Base-by-base conservation (phyloP, 2,329 filamentous ascomycete species). In the Exutisphaerella laricina region DNA sequence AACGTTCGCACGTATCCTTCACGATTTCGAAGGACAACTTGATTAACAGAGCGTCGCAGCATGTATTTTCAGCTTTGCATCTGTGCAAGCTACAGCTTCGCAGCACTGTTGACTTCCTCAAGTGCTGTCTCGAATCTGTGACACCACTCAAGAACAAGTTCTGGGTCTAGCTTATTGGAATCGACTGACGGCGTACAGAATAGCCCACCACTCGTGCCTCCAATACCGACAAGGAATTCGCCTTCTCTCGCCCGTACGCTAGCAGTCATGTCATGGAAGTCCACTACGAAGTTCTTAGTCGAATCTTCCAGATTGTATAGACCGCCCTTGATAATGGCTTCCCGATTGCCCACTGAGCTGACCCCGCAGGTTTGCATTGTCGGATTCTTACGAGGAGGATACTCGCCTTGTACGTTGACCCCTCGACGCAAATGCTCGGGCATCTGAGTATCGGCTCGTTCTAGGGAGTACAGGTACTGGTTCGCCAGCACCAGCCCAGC, bases 161-260 rank as follows among this genome's bases (percentile, higher is more conserved):
- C 53, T 22, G 57, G 50, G 41, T 64, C 58, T 29, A 60, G 47
- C 8, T 43, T 41, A 14, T 49, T 65, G 33, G 55, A 58, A 55
- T 73, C 70, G 48, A 69, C 39, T 6, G 35, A 41, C 9, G 46
- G 48, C 7, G 35, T 67, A 33, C 62, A 66, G 1, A 68, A 53
- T 5, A 73, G 51, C 4, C 62, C 60, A 49, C 66, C 61, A 26
- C 59, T 58, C 14, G 53, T 51, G 0, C 67, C 66, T 20, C 55
- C 64, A 26, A 67, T 66, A 0, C 67, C 69, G 1, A 71, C 55
- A 43, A 73, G 42, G 42, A 72, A 73, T 54, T 73, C 70, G 3
- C 65, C 62, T 5, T 71, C 69, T 20, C 70, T 55, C 2, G 69
- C 67, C 23, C 70, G 53, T 6, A 73, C 70, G 8, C 62, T 63